A percentile compares a stretch with the other conserved stretches of the same genome.
Conservation (phyloP, 2,329 filamentous ascomycete species). For the Fusarium proliferatum region DNA sequence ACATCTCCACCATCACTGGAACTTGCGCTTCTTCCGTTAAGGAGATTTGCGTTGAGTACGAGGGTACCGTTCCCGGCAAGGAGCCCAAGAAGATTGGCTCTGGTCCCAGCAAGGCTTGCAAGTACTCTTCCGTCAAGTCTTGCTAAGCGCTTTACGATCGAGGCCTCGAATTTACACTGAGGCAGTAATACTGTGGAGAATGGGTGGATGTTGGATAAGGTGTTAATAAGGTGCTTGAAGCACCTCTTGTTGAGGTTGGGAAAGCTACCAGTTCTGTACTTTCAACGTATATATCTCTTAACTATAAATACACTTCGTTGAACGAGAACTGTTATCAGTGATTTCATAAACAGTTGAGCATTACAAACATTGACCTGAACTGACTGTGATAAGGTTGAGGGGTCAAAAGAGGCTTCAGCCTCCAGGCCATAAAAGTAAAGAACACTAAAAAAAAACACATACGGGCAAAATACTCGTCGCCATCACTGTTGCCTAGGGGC, state of each 20-base stretch:
- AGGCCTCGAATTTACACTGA: no score
- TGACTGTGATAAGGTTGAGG: no score
- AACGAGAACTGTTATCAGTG: background rate
- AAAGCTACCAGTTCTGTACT: background rate
- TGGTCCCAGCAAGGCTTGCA: constrained; percentile 38
- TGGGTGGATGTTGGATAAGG: background rate
- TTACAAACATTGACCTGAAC: no score
- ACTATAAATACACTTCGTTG: constrained; percentile 11
- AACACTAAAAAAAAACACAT: no score
- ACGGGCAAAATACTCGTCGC: no score
- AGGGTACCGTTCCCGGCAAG: constrained; percentile 40
- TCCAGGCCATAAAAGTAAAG: no score
- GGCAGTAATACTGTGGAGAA: background rate
- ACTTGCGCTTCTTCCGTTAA: constrained; percentile 38
- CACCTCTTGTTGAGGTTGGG: background rate
- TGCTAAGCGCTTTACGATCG: constrained; percentile 23
- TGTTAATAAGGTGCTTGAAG: constrained; percentile 1
- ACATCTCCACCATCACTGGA: constrained; percentile 31
- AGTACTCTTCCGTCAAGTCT: constrained; percentile 37
- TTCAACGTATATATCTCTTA: constrained; percentile 8
- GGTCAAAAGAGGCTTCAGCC: no score
- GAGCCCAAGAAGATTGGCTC: constrained; percentile 41
- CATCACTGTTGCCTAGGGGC: no score
- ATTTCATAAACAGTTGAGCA: no score
- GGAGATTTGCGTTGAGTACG: constrained; percentile 40